phyloP scores from a whole-genome alignment of 345 rosid species.

The Zanthoxylum bungeanum region DNA sequence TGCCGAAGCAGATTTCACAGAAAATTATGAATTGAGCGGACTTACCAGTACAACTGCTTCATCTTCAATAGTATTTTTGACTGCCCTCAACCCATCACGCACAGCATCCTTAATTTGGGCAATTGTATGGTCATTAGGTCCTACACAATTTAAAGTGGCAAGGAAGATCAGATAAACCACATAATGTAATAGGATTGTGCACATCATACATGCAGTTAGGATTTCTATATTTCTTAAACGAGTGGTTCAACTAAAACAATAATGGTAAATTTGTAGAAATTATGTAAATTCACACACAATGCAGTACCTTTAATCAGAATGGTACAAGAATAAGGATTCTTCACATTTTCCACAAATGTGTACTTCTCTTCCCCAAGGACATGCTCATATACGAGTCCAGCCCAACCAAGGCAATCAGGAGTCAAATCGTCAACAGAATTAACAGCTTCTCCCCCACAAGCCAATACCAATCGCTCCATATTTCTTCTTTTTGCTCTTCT shows the following conservation, averaged over 20 bases:
- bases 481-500: slow-evolving; percentile 99
- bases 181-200: neutral
- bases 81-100: slow-evolving; percentile 94
- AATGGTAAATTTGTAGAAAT: neutral
- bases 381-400: slow-evolving; percentile 95
- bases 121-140: slow-evolving; percentile 97
- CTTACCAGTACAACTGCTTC: slow-evolving; percentile 85
- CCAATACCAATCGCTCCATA: slow-evolving; percentile 94
- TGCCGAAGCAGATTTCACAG: neutral
- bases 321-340: slow-evolving; percentile 86
- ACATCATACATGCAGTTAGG: neutral
- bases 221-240: neutral
- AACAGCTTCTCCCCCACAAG: slow-evolving; percentile 98
- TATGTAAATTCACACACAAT: neutral
- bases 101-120: slow-evolving; percentile 98
- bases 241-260: neutral
- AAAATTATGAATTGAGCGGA: neutral
- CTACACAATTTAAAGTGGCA: slow-evolving; percentile 32
- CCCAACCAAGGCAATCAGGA: slow-evolving; percentile 95
- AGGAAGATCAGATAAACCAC: neutral
- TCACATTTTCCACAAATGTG: slow-evolving; percentile 95
- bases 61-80: slow-evolving; percentile 93
- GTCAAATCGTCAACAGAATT: slow-evolving; percentile 86
- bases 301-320: slow-evolving; percentile 91
- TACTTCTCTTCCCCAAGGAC: slow-evolving; percentile 94